phyloP scores from a whole-genome alignment of 2,329 filamentous ascomycete species.

The Cadophora gregata region DNA sequence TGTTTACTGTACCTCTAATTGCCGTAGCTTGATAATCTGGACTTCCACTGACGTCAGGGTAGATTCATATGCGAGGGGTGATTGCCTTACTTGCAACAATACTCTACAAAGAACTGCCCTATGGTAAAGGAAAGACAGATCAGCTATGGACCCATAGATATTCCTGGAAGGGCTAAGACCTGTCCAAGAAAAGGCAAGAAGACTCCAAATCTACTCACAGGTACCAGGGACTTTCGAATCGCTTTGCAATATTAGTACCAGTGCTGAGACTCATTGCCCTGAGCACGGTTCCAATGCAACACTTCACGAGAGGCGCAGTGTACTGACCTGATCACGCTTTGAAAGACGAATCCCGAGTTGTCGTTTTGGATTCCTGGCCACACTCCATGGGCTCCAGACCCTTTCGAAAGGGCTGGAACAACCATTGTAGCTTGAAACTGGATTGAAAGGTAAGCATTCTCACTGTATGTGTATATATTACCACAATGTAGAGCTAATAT shows the following conservation, averaged over 20 bases:
- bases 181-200: neutral
- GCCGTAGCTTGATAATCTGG: conserved; percentile 30
- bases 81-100: conserved; percentile 38
- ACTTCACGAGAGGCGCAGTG: neutral
- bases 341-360: conserved; percentile 28
- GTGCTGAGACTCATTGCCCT: neutral
- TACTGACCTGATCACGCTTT: conserved; percentile 30
- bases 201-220: neutral
- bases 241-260: neutral
- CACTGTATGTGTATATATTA: too few relatives aligned
- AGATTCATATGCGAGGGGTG: neutral
- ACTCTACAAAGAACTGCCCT: conserved; percentile 36
- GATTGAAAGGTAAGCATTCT: neutral
- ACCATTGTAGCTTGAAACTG: conserved; percentile 34
- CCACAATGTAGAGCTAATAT: too few relatives aligned
- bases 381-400: conserved; percentile 27
- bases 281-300: neutral
- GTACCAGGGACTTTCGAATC: conserved; percentile 32
- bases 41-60: conserved; percentile 21
- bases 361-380: conserved; percentile 35
- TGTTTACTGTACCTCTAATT: conserved; percentile 28
- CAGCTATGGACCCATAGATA: neutral
- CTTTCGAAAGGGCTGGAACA: conserved; percentile 31
- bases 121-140: neutral
- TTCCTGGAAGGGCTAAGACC: too few relatives aligned